A percentile compares a stretch with the other conserved stretches of the same genome.
Evolutionary conservation across 176 grass and related monocot species (phyloP).

Genomic region (Thalia dealbata): DNA sequence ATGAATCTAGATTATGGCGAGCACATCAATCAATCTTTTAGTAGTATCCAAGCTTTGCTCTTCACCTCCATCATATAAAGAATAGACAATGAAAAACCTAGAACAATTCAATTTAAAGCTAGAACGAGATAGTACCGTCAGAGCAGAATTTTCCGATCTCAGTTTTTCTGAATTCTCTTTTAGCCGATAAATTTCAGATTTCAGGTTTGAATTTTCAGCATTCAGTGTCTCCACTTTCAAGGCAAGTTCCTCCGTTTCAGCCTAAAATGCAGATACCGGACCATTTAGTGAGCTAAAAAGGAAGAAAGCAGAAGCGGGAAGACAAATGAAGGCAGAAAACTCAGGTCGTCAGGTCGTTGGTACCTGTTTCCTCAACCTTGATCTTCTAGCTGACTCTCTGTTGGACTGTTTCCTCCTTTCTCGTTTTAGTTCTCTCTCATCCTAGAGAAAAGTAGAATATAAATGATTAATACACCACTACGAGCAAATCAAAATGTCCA

Average conservation of each 20-base stretch:
- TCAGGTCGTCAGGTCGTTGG: neutral
- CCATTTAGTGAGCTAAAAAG: neutral
- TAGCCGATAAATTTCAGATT: conserved; percentile 57
- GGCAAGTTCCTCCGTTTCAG: conserved; percentile 62
- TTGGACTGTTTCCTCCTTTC: conserved; percentile 30
- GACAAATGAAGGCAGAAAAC: neutral
- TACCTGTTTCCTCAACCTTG: conserved; percentile 87
- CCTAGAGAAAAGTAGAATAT: conserved; percentile 28
- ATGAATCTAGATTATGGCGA: no score
- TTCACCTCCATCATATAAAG: neutral
- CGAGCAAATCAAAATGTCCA: neutral
- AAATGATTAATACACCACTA: neutral
- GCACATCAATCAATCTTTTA: no score
- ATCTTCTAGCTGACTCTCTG: conserved; percentile 68
- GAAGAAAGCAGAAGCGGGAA: neutral
- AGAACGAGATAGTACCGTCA: conserved; percentile 39
- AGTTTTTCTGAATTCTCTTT: conserved; percentile 46
- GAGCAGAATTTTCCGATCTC: conserved; percentile 53
- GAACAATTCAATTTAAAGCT: neutral
- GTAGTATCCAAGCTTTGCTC: neutral
- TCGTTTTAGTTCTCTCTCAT: conserved; percentile 57
- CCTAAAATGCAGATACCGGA: conserved; percentile 35
- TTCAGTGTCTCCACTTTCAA: conserved; percentile 47
- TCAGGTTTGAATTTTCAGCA: conserved; percentile 49
- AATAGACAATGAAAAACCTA: neutral